phyloP scores from a whole-genome alignment of 306 rosid species.

The Malus sieversii region DNA sequence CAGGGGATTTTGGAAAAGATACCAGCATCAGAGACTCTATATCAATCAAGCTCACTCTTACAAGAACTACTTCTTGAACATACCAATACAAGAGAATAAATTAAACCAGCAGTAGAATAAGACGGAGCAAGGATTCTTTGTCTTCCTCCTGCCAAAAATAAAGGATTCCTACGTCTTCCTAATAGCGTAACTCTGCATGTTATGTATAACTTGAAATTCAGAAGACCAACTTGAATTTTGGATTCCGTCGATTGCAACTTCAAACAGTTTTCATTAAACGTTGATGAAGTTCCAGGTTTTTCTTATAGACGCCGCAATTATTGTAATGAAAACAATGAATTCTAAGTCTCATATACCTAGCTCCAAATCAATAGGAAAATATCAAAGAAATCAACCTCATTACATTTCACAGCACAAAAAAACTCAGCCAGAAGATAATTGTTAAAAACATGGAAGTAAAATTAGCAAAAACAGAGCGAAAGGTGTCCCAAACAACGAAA shows the following conservation, averaged over 20 bases:
- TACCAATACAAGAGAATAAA: neutral
- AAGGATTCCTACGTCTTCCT: neutral
- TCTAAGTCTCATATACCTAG: neutral
- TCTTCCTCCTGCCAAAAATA: neutral
- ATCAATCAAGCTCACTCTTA: neutral
- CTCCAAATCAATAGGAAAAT: neutral
- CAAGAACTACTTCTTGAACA: neutral
- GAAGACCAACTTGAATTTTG: neutral
- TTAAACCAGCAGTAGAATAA: neutral
- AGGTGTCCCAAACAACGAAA: neutral
- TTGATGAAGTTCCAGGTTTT: neutral
- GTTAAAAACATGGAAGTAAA: neutral
- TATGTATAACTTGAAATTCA: neutral
- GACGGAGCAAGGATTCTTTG: neutral
- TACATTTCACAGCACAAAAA: neutral
- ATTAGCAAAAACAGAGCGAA: neutral
- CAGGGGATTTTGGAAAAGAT: neutral
- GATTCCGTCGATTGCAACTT: neutral
- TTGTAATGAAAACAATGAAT: neutral
- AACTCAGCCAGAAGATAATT: neutral
- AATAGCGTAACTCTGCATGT: neutral
- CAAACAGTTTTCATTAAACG: neutral
- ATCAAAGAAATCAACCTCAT: neutral
- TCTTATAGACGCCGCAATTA: neutral
- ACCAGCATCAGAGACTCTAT: neutral